Conservation (phyloP, 2,329 filamentous ascomycete species). For the Cercospora zeae-maydis region DNA sequence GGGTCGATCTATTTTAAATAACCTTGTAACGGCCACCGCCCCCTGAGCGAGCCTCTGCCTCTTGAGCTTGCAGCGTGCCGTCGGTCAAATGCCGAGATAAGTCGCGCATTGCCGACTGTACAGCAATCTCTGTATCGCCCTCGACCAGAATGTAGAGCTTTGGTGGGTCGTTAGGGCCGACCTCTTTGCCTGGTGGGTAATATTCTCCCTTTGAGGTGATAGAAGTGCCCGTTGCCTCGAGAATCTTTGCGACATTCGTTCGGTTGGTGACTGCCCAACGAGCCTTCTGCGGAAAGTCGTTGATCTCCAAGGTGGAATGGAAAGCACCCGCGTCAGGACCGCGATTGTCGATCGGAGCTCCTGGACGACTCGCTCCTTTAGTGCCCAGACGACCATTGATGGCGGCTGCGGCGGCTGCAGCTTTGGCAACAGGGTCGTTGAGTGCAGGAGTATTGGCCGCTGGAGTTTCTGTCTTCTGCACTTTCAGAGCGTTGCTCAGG, state of each 20-base stretch:
- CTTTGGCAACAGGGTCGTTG: constrained; percentile 41
- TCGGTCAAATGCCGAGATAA: constrained; percentile 84
- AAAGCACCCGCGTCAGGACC: constrained; percentile 94
- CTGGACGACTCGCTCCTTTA: constrained; percentile 78
- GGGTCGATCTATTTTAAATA: constrained; percentile 52
- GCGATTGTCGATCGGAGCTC: constrained; percentile 96
- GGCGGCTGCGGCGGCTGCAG: constrained; percentile 81
- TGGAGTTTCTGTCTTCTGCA: constrained; percentile 64
- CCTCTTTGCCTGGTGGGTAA: constrained; percentile 78
- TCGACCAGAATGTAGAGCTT: constrained; percentile 98
- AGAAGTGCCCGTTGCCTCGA: constrained; percentile 88
- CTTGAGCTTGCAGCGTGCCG: constrained; percentile 82
- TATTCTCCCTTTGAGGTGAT: constrained; percentile 97
- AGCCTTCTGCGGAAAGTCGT: constrained; percentile 98
- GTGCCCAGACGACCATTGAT: constrained; percentile 89
- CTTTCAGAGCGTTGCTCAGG: constrained; percentile 66
- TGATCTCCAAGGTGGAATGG: constrained; percentile 97
- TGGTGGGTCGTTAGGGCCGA: constrained; percentile 69
- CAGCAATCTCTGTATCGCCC: constrained; percentile 89
- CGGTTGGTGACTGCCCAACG: constrained; percentile 98
- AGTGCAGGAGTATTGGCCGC: constrained; percentile 36
- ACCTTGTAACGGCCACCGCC: constrained; percentile 76
- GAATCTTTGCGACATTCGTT: constrained; percentile 96
- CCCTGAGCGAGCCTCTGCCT: constrained; percentile 75
- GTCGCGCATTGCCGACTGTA: constrained; percentile 86